phyloP scores from a whole-genome alignment of 352 stramenopile species.

The Globisporangium paddicum region DNA sequence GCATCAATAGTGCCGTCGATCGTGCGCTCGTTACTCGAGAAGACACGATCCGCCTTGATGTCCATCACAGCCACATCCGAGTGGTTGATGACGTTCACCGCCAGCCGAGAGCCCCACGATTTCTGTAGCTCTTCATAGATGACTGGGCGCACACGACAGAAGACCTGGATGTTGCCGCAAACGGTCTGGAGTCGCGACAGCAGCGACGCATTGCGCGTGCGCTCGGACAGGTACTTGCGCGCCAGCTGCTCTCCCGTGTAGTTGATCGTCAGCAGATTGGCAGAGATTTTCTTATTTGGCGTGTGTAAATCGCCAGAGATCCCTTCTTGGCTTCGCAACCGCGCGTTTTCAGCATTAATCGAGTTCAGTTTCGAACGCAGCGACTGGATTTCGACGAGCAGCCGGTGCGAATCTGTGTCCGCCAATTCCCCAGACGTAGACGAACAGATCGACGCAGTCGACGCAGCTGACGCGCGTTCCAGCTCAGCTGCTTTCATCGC shows the following conservation, averaged over 20 bases:
- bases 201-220: conserved; percentile 70
- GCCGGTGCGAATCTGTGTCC: conserved; percentile 17
- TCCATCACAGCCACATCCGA: conserved; percentile 79
- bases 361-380: conserved; percentile 46
- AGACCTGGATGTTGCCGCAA: conserved; percentile 93
- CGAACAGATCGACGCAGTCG: conserved; percentile 25
- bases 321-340: conserved; percentile 45
- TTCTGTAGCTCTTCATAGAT: conserved; percentile 70
- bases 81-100: conserved; percentile 83
- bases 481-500: conserved; percentile 38
- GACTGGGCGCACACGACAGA: conserved; percentile 88
- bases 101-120: conserved; percentile 40
- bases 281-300: conserved; percentile 52
- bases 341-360: conserved; percentile 50
- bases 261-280: conserved; percentile 61
- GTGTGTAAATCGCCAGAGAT: conserved; percentile 18
- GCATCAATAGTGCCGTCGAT: conserved; percentile 27
- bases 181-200: conserved; percentile 82
- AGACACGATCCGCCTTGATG: conserved; percentile 58
- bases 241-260: conserved; percentile 68
- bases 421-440: conserved; percentile 17
- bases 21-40: conserved; percentile 22
- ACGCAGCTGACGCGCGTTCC: conserved; percentile 33
- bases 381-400: conserved; percentile 49
- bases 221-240: conserved; percentile 86